Evolutionary conservation across 345 rosid genomes (phyloP).

Genomic region (Pistacia atlantica): DNA sequence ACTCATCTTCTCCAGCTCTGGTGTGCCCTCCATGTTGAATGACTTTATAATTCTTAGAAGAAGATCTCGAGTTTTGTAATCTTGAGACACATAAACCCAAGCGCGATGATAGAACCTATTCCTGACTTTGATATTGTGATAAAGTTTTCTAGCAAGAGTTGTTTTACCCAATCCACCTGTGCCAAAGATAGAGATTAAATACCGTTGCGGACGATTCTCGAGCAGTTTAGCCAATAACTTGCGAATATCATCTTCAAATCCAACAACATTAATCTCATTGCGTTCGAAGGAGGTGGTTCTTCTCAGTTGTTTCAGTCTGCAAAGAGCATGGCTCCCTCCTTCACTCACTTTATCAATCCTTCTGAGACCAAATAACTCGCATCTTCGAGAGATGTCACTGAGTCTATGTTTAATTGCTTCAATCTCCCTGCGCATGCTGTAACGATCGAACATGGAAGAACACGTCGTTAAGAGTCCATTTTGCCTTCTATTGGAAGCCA

Average conservation of each 20-base stretch:
- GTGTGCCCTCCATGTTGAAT: background rate
- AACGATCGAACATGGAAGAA: too few relatives aligned
- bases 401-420: conserved; percentile 12
- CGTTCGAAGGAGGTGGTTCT: conserved; percentile 20
- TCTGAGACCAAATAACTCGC: conserved; percentile 14
- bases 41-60: conserved; percentile 21
- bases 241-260: background rate
- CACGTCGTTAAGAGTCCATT: too few relatives aligned
- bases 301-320: conserved; percentile 18
- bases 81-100: conserved; percentile 33
- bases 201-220: conserved; percentile 11
- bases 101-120: conserved; percentile 21
- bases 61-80: conserved; percentile 14
- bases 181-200: conserved; percentile 29
- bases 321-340: background rate
- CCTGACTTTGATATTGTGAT: conserved; percentile 15
- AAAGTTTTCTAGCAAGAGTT: conserved; percentile 30
- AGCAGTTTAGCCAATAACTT: conserved; percentile 26
- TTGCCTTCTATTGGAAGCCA: too few relatives aligned
- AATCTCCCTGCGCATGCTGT: background rate
- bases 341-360: conserved; percentile 2
- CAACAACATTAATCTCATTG: background rate
- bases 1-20: background rate
- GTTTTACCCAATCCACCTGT: conserved; percentile 36
- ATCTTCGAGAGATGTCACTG: conserved; percentile 17